phyloP scores from a whole-genome alignment of 169 alveolate species.

The Plasmodium blacklocki region DNA sequence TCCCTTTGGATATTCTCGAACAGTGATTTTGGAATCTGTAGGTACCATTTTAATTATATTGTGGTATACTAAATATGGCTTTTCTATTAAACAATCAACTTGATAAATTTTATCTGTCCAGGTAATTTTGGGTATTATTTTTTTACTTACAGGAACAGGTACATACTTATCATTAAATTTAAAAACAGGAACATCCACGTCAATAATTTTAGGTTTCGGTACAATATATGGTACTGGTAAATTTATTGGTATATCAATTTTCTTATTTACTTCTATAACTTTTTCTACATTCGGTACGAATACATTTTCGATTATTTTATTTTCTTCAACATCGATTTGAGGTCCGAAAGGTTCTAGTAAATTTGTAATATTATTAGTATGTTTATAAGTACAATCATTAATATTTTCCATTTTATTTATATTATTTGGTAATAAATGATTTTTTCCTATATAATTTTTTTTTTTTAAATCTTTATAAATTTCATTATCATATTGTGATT shows the following conservation, averaged over 20 bases:
- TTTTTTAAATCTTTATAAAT: not conserved
- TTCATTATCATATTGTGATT: not conserved
- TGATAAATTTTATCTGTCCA: slow-evolving; percentile 80
- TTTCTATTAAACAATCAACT: slow-evolving; percentile 81
- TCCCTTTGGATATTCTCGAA: slow-evolving; percentile 82
- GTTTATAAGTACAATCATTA: slow-evolving; percentile 8
- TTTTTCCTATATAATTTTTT: slow-evolving; percentile 5
- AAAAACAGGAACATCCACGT: slow-evolving; percentile 81
- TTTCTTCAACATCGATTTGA: slow-evolving; percentile 42
- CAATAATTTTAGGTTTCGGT: slow-evolving; percentile 82
- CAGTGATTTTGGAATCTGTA: slow-evolving; percentile 78
- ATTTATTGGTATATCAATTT: slow-evolving; percentile 71
- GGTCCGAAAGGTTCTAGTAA: slow-evolving; percentile 76
- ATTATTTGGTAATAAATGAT: not conserved
- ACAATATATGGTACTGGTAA: slow-evolving; percentile 83
- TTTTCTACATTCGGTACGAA: slow-evolving; percentile 69
- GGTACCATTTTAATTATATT: slow-evolving; percentile 82
- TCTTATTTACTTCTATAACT: slow-evolving; percentile 58
- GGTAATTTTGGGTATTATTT: slow-evolving; percentile 80
- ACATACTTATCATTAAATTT: slow-evolving; percentile 82
- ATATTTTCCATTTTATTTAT: not conserved
- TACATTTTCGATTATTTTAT: slow-evolving; percentile 45
- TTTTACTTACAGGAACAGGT: slow-evolving; percentile 81
- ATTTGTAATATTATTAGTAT: slow-evolving; percentile 18
- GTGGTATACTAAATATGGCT: slow-evolving; percentile 82